Percentiles rank a stretch among this genome's conserved stretches.
Evolutionary conservation across 176 grass and related monocot genomes (phyloP).

Genomic region (Phoenix roebelenii): DNA sequence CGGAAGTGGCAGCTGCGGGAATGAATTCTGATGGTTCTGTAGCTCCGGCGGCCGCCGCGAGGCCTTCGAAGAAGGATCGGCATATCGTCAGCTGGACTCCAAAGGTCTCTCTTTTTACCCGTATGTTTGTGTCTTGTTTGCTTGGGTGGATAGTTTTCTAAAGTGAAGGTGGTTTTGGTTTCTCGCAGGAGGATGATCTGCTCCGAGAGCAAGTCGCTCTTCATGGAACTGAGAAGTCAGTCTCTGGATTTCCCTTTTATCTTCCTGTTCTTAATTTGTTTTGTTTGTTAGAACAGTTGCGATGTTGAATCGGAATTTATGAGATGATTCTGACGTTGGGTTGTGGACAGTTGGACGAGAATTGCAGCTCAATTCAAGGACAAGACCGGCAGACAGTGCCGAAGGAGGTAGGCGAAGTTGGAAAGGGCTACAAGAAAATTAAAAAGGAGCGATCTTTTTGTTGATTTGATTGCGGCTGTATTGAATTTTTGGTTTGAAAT

Average conservation of each 20-base stretch:
- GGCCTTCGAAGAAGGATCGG: constrained; percentile 58
- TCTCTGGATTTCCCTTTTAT: not conserved
- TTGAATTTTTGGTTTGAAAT: not conserved
- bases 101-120: constrained; percentile 31
- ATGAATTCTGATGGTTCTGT: constrained; percentile 11
- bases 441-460: not conserved
- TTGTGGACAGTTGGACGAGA: constrained; percentile 55
- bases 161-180: constrained; percentile 17
- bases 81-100: constrained; percentile 76
- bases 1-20: constrained; percentile 2
- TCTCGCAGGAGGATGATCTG: constrained; percentile 67
- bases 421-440: not conserved
- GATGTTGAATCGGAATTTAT: too few relatives aligned
- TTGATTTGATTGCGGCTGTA: not conserved
- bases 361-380: constrained; percentile 87
- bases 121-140: not conserved
- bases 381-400: constrained; percentile 89
- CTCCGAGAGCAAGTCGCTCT: constrained; percentile 70
- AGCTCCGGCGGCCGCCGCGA: not conserved
- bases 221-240: constrained; percentile 83
- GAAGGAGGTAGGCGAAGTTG: constrained; percentile 51
- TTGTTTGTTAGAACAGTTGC: too few relatives aligned
- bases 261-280: not conserved
- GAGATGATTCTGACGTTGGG: not conserved
- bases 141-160: constrained; percentile 9